phyloP scores from a whole-genome alignment of 331 rosid genomes.

The Rosa hybrid region DNA sequence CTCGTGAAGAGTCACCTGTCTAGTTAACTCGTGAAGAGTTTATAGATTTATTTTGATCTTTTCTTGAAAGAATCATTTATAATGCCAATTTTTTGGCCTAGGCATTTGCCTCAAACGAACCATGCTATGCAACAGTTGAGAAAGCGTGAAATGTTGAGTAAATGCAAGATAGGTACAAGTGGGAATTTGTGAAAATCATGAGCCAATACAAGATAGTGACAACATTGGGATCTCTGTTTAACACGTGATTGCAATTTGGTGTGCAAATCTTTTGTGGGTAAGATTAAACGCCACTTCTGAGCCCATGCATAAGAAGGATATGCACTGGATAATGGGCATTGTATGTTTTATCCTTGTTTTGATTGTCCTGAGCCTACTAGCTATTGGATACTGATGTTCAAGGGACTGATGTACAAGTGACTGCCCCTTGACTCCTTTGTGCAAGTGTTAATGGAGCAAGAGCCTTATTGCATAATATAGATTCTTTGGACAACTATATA shows the following conservation, averaged over 20 bases:
- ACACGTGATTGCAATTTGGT: background rate
- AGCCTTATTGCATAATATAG: background rate
- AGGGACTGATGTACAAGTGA: background rate
- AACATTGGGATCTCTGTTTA: background rate
- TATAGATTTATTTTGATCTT: background rate
- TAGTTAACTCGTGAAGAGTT: background rate
- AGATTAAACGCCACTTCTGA: background rate
- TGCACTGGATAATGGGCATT: background rate
- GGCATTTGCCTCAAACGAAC: constrained; percentile 4
- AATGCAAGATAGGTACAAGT: background rate
- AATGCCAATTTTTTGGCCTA: background rate
- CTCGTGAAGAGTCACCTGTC: background rate
- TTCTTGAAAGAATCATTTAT: background rate
- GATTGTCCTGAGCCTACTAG: background rate
- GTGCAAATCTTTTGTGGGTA: background rate
- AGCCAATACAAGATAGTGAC: background rate
- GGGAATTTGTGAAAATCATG: background rate
- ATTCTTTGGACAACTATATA: background rate
- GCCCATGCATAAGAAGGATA: constrained; percentile 2
- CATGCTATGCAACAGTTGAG: background rate
- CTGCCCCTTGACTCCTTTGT: background rate
- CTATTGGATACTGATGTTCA: background rate
- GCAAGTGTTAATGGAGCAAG: background rate
- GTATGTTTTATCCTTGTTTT: background rate
- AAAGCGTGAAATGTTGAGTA: background rate